Conservation (phyloP, 352 stramenopile genomes). For the Globisporangium nodosum region DNA sequence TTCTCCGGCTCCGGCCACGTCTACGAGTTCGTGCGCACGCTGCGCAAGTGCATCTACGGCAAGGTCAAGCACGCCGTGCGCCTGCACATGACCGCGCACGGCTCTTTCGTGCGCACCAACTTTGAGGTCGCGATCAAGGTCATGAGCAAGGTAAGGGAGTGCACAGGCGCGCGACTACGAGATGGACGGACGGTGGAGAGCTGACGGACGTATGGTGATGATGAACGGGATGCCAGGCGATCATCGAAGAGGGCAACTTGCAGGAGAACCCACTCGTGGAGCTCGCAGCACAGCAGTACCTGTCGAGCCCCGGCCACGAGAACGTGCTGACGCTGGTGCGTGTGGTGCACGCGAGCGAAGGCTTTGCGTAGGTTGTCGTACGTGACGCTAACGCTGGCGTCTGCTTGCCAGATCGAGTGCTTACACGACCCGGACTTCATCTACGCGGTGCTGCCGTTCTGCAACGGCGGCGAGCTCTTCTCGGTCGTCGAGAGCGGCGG, state of each 20-base stretch:
- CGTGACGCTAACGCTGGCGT: neutral
- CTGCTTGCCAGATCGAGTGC: constrained; percentile 53
- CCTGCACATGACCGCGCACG: constrained; percentile 66
- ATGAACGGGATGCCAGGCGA: constrained; percentile 30
- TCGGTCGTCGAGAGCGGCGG: constrained; percentile 77
- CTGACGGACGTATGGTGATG: constrained; percentile 1
- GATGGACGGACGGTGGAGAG: neutral
- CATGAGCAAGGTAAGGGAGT: constrained; percentile 72
- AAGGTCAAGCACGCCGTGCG: constrained; percentile 86
- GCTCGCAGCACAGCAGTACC: constrained; percentile 78
- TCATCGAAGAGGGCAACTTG: constrained; percentile 83
- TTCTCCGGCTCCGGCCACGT: constrained; percentile 78
- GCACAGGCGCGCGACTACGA: neutral
- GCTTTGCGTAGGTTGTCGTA: neutral
- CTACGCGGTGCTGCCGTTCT: constrained; percentile 82
- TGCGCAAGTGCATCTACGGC: constrained; percentile 85
- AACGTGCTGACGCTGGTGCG: constrained; percentile 80
- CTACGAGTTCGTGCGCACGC: constrained; percentile 83
- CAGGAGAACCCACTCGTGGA: constrained; percentile 86
- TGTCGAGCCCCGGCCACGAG: constrained; percentile 74
- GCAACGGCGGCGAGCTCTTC: constrained; percentile 80
- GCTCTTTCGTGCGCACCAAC: constrained; percentile 75
- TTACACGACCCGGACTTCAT: constrained; percentile 82
- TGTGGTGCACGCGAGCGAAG: neutral
- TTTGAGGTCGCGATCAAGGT: constrained; percentile 84